Conservation (phyloP, 768 basidiomycete species). For the Favolaschia claudopus region DNA sequence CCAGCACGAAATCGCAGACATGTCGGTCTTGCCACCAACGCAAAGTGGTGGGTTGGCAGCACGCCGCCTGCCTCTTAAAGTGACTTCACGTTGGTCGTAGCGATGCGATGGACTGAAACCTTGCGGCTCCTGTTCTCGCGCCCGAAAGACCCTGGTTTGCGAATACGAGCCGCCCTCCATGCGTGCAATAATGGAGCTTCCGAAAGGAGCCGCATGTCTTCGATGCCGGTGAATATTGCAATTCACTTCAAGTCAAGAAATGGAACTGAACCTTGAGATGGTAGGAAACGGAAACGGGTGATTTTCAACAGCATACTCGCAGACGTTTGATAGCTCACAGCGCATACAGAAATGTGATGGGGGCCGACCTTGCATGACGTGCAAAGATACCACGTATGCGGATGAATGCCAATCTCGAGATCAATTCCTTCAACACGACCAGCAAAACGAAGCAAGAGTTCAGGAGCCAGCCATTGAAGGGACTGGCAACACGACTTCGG, state of each 20-base stretch:
- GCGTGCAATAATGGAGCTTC: neutral
- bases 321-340: too few species aligned
- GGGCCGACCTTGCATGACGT: neutral
- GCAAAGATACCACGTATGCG: neutral
- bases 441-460: neutral
- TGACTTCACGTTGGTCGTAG: neutral
- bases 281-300: too few species aligned
- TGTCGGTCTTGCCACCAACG: constrained; percentile 8
- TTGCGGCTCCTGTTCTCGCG: constrained; percentile 1
- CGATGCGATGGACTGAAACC: constrained; percentile 15
- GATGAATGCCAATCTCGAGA: constrained; percentile 1
- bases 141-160: neutral
- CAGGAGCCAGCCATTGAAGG: neutral
- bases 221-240: constrained; percentile 1
- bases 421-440: neutral
- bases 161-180: neutral
- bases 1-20: neutral
- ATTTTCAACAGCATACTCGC: too few species aligned
- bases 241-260: neutral
- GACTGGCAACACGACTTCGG: too few species aligned
- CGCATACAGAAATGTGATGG: constrained; percentile 3
- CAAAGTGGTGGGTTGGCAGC: constrained; percentile 18
- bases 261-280: too few species aligned
- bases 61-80: too few species aligned
- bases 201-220: constrained; percentile 10